These are phyloP conservation scores for Torulaspora microellipsoides DNA, from an alignment of 805 yeast genomes.

Conservation along the genomic window DNA sequence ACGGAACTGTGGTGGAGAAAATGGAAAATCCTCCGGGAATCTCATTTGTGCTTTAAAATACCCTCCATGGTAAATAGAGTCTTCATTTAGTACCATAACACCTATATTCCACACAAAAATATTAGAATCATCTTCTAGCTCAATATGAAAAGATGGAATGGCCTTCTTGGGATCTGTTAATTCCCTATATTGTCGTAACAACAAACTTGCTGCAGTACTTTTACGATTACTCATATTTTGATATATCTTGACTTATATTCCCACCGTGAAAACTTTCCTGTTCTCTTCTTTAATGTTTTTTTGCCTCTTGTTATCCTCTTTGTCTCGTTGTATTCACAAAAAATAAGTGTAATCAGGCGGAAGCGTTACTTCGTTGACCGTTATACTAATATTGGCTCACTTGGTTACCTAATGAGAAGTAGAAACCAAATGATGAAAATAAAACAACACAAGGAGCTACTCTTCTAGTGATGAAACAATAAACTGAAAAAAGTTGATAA, in stretches of 20 bases:
- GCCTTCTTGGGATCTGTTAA: slow-evolving; percentile 89
- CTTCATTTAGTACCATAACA: slow-evolving; percentile 84
- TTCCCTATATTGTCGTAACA: slow-evolving; percentile 90
- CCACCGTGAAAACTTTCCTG: no score
- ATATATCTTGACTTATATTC: not conserved
- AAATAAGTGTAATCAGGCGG: not conserved
- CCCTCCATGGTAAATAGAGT: slow-evolving; percentile 90
- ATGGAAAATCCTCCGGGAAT: slow-evolving; percentile 89
- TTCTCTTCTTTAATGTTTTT: not conserved
- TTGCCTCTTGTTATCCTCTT: not conserved
- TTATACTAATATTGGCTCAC: no score
- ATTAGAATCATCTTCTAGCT: slow-evolving; percentile 54
- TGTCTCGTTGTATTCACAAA: slow-evolving; percentile 1
- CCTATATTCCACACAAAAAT: slow-evolving; percentile 77
- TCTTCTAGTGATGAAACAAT: no score
- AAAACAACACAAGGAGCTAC: no score
- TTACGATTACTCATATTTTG: slow-evolving; percentile 30
- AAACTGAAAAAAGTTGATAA: no score
- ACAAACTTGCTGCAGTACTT: slow-evolving; percentile 71
- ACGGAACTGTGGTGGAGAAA: slow-evolving; percentile 85
- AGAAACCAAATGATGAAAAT: no score
- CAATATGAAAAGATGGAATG: slow-evolving; percentile 66
- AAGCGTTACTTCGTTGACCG: no score
- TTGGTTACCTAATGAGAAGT: no score
- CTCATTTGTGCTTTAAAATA: slow-evolving; percentile 91